Base-by-base conservation (phyloP, 768 basidiomycete species). In the Phanerochaete carnosa region DNA sequence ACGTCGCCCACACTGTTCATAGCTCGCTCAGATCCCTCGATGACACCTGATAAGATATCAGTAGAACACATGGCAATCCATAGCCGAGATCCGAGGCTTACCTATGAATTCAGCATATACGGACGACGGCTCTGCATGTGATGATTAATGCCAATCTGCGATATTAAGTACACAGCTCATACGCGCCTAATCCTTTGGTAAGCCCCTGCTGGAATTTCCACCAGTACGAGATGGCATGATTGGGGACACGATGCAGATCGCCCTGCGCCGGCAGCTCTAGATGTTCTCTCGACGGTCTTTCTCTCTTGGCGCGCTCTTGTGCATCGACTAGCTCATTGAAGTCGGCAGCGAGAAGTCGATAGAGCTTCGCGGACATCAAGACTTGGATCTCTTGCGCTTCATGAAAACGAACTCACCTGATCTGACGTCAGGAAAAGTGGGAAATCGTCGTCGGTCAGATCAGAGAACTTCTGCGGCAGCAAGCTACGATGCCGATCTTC, bases 101-200 rank as follows among this genome's bases (percentile, higher is more conserved):
- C 87, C 87, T 62, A 89, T 79, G 28, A 89, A 71, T 66, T 89
- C 86, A 26, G 79, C 83, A 66, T 80, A 90, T 1, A 89, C 83
- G 6, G 86, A 73, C 11, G 80, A 74, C 1, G 86, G 79, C 68
- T 88, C 88, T 89, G 47, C 4, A 47, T 54, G n/a, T n/a, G n/a
- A n/a, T n/a, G n/a, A n/a, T n/a, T n/a, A n/a, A n/a, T n/a, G n/a
- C n/a, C n/a, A n/a, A n/a, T n/a, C n/a, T n/a, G n/a, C n/a, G n/a
- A n/a, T n/a, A n/a, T n/a, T n/a, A n/a, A n/a, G n/a, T n/a, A n/a
- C 16, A 19, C 19, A 19, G 43, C 16, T 8, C 8, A 9, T 8
- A 43, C 65, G 9, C 52, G 86, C 88, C 83, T 13, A 88, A 71
- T 2, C 78, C 77, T 64, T 82, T 86, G 2, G 73, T 80, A 43